Evolutionary conservation across 2,329 filamentous ascomycete species (phyloP).

Genomic region (Diaporthe sp.): DNA sequence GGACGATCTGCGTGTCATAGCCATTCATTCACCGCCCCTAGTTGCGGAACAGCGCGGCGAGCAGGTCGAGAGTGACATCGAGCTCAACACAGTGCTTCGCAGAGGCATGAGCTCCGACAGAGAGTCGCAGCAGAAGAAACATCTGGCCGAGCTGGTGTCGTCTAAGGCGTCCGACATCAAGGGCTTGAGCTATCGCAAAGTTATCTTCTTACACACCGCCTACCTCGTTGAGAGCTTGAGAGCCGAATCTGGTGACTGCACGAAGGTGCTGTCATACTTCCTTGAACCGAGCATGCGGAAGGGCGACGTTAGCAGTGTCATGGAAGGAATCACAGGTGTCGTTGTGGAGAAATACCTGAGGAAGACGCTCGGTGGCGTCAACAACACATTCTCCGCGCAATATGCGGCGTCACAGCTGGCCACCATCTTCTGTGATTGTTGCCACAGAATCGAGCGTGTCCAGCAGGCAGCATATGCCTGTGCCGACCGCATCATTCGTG

Average conservation of each 20-base stretch:
- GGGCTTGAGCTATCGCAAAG: conserved; percentile 87
- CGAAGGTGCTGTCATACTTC: conserved; percentile 91
- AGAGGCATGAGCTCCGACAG: conserved; percentile 87
- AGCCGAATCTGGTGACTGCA: conserved; percentile 89
- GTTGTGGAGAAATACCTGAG: conserved; percentile 85
- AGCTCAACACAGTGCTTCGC: conserved; percentile 92
- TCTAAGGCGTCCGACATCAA: conserved; percentile 84
- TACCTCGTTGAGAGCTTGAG: conserved; percentile 91
- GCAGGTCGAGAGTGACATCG: conserved; percentile 94
- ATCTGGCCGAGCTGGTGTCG: conserved; percentile 81
- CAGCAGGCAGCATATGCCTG: conserved; percentile 88
- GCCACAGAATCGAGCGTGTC: conserved; percentile 91
- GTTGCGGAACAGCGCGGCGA: conserved; percentile 91
- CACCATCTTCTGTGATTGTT: conserved; percentile 87
- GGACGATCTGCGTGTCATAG: conserved; percentile 85
- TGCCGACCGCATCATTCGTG: conserved; percentile 86
- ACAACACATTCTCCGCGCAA: conserved; percentile 88
- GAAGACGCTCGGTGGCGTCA: conserved; percentile 78
- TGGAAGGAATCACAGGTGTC: conserved; percentile 75
- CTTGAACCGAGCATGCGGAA: conserved; percentile 87
- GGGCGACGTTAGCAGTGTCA: conserved; percentile 73
- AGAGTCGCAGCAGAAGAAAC: conserved; percentile 84
- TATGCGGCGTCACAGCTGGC: conserved; percentile 92
- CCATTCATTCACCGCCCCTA: conserved; percentile 87
- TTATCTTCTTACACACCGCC: conserved; percentile 91